Evolutionary conservation across 148 eudicot genomes (phyloP).

Genomic region (Gaultheria prostrata): DNA sequence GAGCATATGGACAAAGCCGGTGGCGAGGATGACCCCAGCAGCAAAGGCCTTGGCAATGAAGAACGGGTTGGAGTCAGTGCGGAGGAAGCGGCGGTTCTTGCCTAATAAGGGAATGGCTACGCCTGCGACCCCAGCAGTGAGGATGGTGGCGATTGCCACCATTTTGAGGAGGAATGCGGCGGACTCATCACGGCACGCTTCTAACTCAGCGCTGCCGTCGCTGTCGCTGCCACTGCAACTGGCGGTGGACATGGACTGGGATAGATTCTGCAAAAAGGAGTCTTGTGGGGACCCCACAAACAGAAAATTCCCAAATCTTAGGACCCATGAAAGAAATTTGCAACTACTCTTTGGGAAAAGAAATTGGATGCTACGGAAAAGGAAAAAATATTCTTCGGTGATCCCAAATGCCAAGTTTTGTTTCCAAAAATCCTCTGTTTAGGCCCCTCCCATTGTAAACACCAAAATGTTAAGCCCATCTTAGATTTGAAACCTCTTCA

Average conservation of each 20-base stretch:
- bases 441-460: background rate
- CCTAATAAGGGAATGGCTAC: constrained; percentile 59
- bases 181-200: constrained; percentile 44
- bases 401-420: background rate
- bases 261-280: constrained; percentile 34
- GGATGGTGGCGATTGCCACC: constrained; percentile 53
- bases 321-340: background rate
- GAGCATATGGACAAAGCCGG: constrained; percentile 92
- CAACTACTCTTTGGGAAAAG: background rate
- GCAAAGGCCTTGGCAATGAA: constrained; percentile 68
- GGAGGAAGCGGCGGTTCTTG: constrained; percentile 48
- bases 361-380: background rate
- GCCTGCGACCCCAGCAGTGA: constrained; percentile 44
- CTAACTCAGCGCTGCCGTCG: constrained; percentile 12
- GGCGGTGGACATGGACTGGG: constrained; percentile 37
- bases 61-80: constrained; percentile 53
- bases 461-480: background rate
- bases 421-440: constrained; percentile 1
- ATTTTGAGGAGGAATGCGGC: constrained; percentile 49
- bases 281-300: constrained; percentile 26
- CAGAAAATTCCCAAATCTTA: background rate
- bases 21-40: constrained; percentile 69
- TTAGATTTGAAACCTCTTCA: background rate
- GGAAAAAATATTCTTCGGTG: background rate
- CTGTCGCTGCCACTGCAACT: constrained; percentile 27